Base-by-base conservation (phyloP, 148 eudicot species). In the Fagopyrum esculentum region DNA sequence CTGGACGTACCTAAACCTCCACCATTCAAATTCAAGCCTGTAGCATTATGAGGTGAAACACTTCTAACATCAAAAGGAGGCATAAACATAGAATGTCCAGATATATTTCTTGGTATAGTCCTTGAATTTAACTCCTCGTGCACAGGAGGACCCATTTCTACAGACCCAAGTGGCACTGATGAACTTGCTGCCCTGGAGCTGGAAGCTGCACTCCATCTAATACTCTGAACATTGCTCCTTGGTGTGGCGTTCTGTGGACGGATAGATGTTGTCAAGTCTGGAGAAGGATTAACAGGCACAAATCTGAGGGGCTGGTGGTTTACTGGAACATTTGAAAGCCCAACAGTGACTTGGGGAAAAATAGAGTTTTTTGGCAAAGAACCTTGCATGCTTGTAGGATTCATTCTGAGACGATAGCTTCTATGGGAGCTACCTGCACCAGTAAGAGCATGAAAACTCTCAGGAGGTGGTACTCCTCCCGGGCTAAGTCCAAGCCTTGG, bases 51-150 rank as follows among this genome's bases (percentile, higher is more conserved):
- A 78, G 81, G 64, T 7, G 78, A 78, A 63, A 3, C 52, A 26
- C 61, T 85, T 84, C 91, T 85, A 3, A 60, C 77, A 70, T 87
- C 97, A 72, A 69, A 74, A 9, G 85, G 74, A 56, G 90, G 88
- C 35, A 74, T 57, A 77, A 91, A 87, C 77, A 88, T 78, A 22
- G 88, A 89, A 79, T 85, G 90, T 63, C 88, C 93, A 17, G 86
- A 79, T 72, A 85, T 81, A 72, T 77, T 88, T 76, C 88, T 83
- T 15, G 84, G 84, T 75, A 84, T 10, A 61, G 73, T 82, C 80
- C 85, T 80, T 73, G 88, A 74, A 71, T 74, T 81, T 44, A 84
- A 78, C 71, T 82, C 87, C 69, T 82, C 88, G 11, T 79, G 76
- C 70, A 75, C 70, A n/a, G 71, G 54, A 17, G 78, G 74, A 55